Conservation (phyloP, 768 basidiomycete species). For the Cystofilobasidium macerans region DNA sequence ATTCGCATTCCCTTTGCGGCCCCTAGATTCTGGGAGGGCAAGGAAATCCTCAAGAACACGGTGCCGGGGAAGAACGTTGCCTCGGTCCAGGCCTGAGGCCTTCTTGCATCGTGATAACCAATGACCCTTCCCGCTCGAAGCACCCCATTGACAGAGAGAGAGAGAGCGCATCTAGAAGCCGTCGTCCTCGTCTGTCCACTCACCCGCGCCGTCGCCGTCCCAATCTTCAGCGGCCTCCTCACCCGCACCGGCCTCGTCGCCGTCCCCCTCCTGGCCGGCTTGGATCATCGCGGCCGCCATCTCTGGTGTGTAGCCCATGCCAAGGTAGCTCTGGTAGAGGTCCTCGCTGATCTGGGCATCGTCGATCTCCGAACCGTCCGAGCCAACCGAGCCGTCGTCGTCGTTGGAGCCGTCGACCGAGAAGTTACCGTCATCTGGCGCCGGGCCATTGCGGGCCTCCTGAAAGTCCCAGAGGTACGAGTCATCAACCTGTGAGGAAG, state of each 20-base stretch:
- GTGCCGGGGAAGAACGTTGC: conserved; percentile 24
- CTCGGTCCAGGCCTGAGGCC: conserved; percentile 5
- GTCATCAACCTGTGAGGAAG: neutral
- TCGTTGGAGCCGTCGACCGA: neutral
- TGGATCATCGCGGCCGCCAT: neutral
- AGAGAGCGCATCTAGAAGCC: neutral
- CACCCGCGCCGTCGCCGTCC: neutral
- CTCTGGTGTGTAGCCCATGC: no score
- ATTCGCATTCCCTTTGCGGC: neutral
- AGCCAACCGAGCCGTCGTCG: no score
- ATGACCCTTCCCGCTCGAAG: no score
- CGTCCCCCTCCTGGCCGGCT: neutral
- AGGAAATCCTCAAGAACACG: conserved; percentile 47
- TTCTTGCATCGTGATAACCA: neutral
- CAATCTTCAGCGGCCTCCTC: neutral
- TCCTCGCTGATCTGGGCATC: no score
- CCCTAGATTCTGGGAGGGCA: conserved; percentile 70
- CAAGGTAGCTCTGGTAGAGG: no score
- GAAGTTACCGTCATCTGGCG: neutral
- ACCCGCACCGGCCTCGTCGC: neutral
- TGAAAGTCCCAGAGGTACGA: neutral
- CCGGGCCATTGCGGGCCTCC: neutral
- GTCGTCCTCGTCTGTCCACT: conserved; percentile 1
- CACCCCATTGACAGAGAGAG: no score
- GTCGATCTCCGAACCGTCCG: no score